Percentiles rank a stretch among this genome's conserved stretches.
phyloP scores from a whole-genome alignment of 2,329 filamentous ascomycete species.

The Pyrenochaeta sp. region DNA sequence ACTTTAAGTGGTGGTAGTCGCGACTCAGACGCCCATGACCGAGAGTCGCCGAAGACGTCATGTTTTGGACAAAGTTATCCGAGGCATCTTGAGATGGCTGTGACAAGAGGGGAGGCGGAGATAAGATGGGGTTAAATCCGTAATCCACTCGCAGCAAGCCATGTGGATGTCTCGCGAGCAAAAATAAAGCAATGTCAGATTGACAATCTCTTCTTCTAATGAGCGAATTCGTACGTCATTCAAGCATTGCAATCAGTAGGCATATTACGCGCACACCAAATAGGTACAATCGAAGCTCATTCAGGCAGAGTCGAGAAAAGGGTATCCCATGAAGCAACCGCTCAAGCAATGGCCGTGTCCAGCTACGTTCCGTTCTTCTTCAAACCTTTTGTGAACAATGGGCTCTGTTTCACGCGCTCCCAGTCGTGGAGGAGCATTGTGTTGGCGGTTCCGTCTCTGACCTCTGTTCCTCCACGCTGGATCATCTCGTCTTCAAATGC shows the following conservation, averaged over 20 bases:
- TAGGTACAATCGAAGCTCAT: not conserved
- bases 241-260: no score
- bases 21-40: constrained; percentile 5
- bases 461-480: constrained; percentile 43
- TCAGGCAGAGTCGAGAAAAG: no score
- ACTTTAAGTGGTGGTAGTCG: not conserved
- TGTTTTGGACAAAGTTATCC: constrained; percentile 18
- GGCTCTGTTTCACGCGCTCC: constrained; percentile 45
- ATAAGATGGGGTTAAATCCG: not conserved
- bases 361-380: constrained; percentile 24
- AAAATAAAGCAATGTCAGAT: no score
- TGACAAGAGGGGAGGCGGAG: constrained; percentile 13
- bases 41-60: constrained; percentile 16
- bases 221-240: no score
- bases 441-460: constrained; percentile 42
- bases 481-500: constrained; percentile 58
- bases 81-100: constrained; percentile 18
- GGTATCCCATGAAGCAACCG: not conserved
- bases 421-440: constrained; percentile 49
- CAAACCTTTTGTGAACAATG: constrained; percentile 45
- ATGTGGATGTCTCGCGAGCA: no score
- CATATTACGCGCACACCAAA: no score
- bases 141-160: no score
- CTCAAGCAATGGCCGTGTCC: not conserved
- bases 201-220: no score